These are phyloP conservation scores for Basipetospora chlamydospora DNA, from an alignment of 2,329 filamentous ascomycete genomes.

Conservation along the genomic window DNA sequence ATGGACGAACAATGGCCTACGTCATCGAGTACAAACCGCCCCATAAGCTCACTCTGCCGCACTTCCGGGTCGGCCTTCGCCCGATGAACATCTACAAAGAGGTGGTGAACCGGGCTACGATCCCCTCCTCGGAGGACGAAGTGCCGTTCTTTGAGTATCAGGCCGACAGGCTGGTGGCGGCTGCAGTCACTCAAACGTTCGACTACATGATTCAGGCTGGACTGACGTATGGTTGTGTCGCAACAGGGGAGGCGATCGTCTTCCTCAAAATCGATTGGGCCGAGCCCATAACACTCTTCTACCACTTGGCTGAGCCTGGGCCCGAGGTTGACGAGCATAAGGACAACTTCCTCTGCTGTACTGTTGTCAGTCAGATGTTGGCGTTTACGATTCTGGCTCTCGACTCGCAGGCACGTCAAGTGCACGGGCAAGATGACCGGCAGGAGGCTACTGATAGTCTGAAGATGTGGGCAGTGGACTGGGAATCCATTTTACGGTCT, in stretches of 20 bases:
- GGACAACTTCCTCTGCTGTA: conserved; percentile 10
- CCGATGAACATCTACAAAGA: conserved; percentile 25
- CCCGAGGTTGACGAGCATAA: conserved; percentile 13
- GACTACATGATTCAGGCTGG: conserved; percentile 34
- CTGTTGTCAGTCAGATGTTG: conserved; percentile 16
- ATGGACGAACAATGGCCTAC: conserved; percentile 14
- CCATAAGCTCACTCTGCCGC: conserved; percentile 26
- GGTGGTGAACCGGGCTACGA: conserved; percentile 12
- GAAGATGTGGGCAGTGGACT: background rate
- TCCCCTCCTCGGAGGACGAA: conserved; percentile 11
- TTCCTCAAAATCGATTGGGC: conserved; percentile 23
- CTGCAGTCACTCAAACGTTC: conserved; percentile 31
- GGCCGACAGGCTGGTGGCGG: conserved; percentile 21
- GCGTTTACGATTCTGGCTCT: conserved; percentile 7
- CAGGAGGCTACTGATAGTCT: background rate
- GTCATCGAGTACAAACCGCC: conserved; percentile 31
- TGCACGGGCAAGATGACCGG: background rate
- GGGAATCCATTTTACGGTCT: background rate
- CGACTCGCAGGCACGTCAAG: background rate
- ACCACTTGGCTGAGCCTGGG: conserved; percentile 16
- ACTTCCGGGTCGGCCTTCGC: conserved; percentile 26
- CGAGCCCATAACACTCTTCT: conserved; percentile 15
- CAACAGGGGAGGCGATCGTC: conserved; percentile 26
- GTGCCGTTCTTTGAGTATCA: conserved; percentile 18
- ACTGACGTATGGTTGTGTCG: conserved; percentile 26